Base-by-base conservation (phyloP, 2,329 filamentous ascomycete genomes). In the Fulvia fulva region DNA sequence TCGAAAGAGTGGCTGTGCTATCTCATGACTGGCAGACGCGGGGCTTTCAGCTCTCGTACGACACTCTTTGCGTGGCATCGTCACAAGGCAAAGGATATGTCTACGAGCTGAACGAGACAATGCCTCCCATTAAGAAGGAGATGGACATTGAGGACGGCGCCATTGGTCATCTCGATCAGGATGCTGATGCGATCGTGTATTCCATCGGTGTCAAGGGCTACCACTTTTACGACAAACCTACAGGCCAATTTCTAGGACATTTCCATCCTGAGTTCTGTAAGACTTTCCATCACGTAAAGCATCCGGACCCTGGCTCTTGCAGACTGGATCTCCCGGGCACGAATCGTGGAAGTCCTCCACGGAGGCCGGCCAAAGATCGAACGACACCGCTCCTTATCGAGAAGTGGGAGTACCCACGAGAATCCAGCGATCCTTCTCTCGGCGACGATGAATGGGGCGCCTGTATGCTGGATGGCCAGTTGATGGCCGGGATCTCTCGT, bases 371-470 rank as follows among this genome's bases (percentile, higher is more conserved):
- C 21, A 60, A 30, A 25, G 46, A 64, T 23, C 57, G 64, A n/a
- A 65, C 66, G 1, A 54, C 51, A 14, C 59, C 65, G 1, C 32
- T 70, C 1, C 51, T 62, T 19, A 53, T 70, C 5, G 23, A 63
- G 19, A 47, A 34, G 6, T 66, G 68, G 5, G 55, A 58, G 5
- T 56, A 66, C 49, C 62, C 62, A 6, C 21, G 55, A 14, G 30
- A 32, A 23, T n/a, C 1, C 3, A 23, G 53, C 7, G 44, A 58
- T n/a, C 60, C 55, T 11, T 57, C 64, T 3, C 57, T 67, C 3
- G 67, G 68, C 1, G 72, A 75, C 5, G 75, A 80, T 49, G 77
- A 79, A 62, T 80, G 77, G 77, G 78, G 78, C 19, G 76, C 78
- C 2, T 77, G 77, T 4, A 76, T 78, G 74, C 57, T 79, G 5